phyloP scores from a whole-genome alignment of 106 monocot species.

The Acorus calamus region DNA sequence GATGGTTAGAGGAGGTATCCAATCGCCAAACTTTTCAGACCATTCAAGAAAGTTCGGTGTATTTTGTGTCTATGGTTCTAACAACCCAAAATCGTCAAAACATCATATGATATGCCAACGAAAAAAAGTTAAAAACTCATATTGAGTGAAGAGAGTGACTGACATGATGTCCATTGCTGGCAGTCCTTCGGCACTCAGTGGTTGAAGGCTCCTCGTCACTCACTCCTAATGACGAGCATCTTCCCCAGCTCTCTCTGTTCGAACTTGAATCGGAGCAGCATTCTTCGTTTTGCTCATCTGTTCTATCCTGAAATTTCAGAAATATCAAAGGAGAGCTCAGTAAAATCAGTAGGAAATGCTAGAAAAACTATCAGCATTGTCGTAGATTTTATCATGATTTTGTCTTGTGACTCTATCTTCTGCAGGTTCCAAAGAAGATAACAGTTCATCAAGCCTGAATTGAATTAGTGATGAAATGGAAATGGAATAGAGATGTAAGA shows the following conservation, averaged over 20 bases:
- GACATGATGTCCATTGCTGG: conserved; percentile 46
- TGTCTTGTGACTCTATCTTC: no score
- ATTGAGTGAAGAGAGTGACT: not conserved
- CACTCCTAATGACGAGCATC: conserved; percentile 73
- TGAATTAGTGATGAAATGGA: no score
- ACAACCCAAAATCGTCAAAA: no score
- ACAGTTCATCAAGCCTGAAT: no score
- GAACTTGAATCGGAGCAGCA: conserved; percentile 72
- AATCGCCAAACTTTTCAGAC: no score
- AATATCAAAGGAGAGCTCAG: not conserved
- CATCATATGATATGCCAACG: not conserved
- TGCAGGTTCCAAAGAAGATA: no score
- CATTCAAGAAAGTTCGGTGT: not conserved
- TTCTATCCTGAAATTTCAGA: conserved; percentile 36
- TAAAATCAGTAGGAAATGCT: no score
- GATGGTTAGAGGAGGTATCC: no score
- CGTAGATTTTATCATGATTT: no score
- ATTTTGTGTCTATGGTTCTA: no score
- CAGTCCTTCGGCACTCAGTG: conserved; percentile 31
- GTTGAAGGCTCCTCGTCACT: conserved; percentile 62
- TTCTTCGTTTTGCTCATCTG: conserved; percentile 44
- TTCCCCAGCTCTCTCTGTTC: conserved; percentile 86
- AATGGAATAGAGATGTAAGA: no score
- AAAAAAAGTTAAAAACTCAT: not conserved
- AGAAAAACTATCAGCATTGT: no score